Base-by-base conservation (phyloP, 768 basidiomycete species). In the Tremella mesenterica region DNA sequence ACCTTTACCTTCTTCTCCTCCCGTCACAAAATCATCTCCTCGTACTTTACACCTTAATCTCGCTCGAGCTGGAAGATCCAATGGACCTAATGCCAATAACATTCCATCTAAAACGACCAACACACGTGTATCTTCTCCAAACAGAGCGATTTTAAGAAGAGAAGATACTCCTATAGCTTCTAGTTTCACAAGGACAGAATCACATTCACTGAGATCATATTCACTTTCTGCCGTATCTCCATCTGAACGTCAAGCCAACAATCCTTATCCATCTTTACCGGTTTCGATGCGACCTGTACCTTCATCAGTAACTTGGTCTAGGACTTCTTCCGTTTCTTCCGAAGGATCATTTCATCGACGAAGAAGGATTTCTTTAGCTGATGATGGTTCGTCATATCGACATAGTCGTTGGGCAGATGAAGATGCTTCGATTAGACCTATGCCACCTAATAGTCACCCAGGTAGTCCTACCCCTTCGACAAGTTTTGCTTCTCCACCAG, bases 381-480 rank as follows among this genome's bases (percentile, higher is more conserved):
- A 54, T 21, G 54, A 53, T 18, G 38, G 38, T 23, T 52, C 44
- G 14, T 53, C 45, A 31, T 31, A 30, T 27, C 23, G 51, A 23
- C 46, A 25, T 6, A 28, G 26, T 8, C 25, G 28, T 44, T 53
- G 52, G 31, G 91, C 90, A 14, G 92, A 96, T 68, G 93, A 95
- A 51, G 90, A 95, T 67, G 93, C 93, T 9, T 93, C 89, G 31
- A 73, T 95, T 14, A 82, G 90, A 27, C 90, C 91, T 3, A 74
- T 96, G 30, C 87, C 90, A 21, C 93, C 93, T 4, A n/a, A n/a
- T n/a, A 89, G 85, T 60, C 79, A 83, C 4, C 87, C 88, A 10
- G 86, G 85, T 10, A 91, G 88, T 0, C 89, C 89, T 3, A 85
- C 87, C 0, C 87, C 85, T 2, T 89, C 86, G 2, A 82, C 80